Evolutionary conservation across 441 rosid genomes (phyloP).

Genomic region (Adansonia madagascariensis): DNA sequence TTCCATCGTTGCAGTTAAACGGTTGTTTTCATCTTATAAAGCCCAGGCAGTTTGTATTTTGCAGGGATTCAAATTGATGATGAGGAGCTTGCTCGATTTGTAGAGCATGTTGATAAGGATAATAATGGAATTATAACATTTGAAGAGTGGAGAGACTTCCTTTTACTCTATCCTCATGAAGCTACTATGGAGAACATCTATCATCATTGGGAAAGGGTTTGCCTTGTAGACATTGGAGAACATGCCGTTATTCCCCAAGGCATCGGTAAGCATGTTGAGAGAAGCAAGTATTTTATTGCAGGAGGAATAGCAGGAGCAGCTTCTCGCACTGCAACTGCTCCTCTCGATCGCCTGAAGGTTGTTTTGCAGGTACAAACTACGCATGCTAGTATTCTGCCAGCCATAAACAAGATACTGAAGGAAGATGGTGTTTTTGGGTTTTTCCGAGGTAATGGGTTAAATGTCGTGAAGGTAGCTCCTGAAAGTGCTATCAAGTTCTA

Average conservation of each 20-base stretch:
- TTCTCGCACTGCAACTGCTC: constrained; percentile 95
- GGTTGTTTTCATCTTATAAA: constrained; percentile 58
- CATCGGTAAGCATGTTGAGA: constrained; percentile 80
- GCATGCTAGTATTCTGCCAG: constrained; percentile 54
- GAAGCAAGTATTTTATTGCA: constrained; percentile 77
- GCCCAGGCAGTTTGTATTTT: constrained; percentile 63
- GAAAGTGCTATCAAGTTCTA: constrained; percentile 96
- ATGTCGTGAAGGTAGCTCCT: constrained; percentile 93
- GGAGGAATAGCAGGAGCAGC: constrained; percentile 98
- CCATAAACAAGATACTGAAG: constrained; percentile 71
- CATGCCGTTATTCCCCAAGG: constrained; percentile 95
- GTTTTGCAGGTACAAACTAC: constrained; percentile 87
- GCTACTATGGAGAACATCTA: constrained; percentile 90
- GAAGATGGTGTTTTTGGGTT: constrained; percentile 76
- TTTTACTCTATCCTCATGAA: constrained; percentile 89
- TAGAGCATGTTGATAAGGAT: constrained; percentile 97
- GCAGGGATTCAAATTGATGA: constrained; percentile 97
- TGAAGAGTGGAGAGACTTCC: constrained; percentile 99
- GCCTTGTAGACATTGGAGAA: constrained; percentile 94
- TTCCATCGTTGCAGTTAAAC: constrained; percentile 5
- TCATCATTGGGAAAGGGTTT: constrained; percentile 89
- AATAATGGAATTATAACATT: constrained; percentile 92
- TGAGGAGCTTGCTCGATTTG: constrained; percentile 91
- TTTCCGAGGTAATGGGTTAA: constrained; percentile 92
- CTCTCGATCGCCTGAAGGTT: constrained; percentile 91